Conservation (phyloP, 345 rosid species). For the Gossypium anomalum region DNA sequence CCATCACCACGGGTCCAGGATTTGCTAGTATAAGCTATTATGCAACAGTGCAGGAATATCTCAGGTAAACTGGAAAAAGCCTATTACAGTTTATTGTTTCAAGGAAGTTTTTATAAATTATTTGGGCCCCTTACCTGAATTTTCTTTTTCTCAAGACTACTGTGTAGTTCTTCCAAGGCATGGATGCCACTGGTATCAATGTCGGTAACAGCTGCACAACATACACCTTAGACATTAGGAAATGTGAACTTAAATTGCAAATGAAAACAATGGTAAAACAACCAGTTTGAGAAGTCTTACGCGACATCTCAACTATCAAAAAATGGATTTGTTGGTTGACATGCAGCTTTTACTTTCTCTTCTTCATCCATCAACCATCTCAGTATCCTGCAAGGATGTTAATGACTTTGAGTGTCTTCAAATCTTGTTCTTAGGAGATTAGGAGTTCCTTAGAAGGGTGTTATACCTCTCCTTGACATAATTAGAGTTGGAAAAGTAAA, state of each 20-base stretch:
- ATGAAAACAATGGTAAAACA: background rate
- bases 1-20: constrained; percentile 84
- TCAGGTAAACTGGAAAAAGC: constrained; percentile 17
- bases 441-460: background rate
- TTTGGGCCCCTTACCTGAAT: constrained; percentile 43
- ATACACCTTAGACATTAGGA: background rate
- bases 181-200: constrained; percentile 94
- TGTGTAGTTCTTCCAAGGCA: constrained; percentile 64
- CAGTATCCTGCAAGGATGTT: constrained; percentile 50
- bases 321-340: constrained; percentile 42
- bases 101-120: background rate
- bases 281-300: constrained; percentile 33
- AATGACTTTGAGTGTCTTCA: background rate
- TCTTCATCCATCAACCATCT: constrained; percentile 94
- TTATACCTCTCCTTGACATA: constrained; percentile 80
- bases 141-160: constrained; percentile 62
- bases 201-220: constrained; percentile 66
- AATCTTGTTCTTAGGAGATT: background rate
- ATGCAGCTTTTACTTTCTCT: constrained; percentile 40
- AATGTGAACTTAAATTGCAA: background rate
- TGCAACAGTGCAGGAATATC: background rate
- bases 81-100: background rate
- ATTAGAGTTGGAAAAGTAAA: constrained; percentile 95
- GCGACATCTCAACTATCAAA: constrained; percentile 83
- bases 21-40: constrained; percentile 81